These are phyloP conservation scores for Penicillium bovifimosum DNA, from an alignment of 495 filamentous ascomycete species.

Conservation along the genomic window DNA sequence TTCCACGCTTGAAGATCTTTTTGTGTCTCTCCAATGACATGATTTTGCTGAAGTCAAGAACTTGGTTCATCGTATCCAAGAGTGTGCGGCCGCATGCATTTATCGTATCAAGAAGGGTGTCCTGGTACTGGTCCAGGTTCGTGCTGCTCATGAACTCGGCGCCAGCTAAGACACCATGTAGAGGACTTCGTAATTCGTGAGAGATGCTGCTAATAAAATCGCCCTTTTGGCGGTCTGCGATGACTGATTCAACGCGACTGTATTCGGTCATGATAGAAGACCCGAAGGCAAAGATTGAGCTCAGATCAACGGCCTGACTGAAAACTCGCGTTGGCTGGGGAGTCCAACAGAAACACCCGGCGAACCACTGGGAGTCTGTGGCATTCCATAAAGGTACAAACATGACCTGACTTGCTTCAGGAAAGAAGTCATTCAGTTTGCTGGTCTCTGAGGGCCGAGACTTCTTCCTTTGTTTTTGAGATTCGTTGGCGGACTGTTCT, in stretches of 20 bases:
- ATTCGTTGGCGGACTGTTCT: conserved; percentile 7
- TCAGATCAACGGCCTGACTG: conserved; percentile 45
- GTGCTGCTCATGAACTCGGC: conserved; percentile 47
- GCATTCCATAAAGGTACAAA: conserved; percentile 56
- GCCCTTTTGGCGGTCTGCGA: conserved; percentile 48
- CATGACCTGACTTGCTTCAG: conserved; percentile 23
- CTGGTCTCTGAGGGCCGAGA: conserved; percentile 22
- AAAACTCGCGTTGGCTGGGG: conserved; percentile 25
- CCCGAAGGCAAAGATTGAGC: conserved; percentile 54
- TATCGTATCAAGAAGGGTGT: conserved; percentile 56
- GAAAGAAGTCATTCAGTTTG: conserved; percentile 12
- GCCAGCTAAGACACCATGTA: conserved; percentile 63
- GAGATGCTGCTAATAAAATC: conserved; percentile 70
- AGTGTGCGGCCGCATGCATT: conserved; percentile 61
- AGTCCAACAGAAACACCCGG: conserved; percentile 53
- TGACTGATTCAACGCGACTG: conserved; percentile 43
- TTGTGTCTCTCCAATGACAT: conserved; percentile 12
- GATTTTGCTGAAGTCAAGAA: conserved; percentile 20
- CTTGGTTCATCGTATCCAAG: conserved; percentile 43
- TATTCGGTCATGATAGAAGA: conserved; percentile 65
- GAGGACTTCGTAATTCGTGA: conserved; percentile 65
- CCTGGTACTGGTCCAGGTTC: conserved; percentile 28
- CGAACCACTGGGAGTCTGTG: conserved; percentile 55
- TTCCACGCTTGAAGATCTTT: conserved; percentile 1
- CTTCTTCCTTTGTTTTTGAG: conserved; percentile 16